These are phyloP conservation scores for Chloris gayana DNA, from an alignment of 176 grass and related monocot species.

Conservation along the genomic window DNA sequence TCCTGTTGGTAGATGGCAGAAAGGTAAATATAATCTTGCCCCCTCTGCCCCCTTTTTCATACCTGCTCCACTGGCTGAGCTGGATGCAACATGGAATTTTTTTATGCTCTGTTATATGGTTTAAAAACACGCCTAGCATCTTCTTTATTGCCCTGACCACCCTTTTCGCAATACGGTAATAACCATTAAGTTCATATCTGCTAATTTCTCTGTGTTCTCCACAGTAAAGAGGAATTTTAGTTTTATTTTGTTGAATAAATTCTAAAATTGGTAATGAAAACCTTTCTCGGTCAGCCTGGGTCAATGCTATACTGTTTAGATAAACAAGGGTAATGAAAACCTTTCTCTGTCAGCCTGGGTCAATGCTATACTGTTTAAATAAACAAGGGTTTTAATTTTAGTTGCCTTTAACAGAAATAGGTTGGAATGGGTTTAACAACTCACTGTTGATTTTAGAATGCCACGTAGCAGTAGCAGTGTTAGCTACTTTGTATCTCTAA, in stretches of 20 bases:
- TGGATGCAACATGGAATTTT: not conserved
- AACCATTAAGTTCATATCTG: not conserved
- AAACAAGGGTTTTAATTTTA: no score
- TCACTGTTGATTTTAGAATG: no score
- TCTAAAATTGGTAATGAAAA: not conserved
- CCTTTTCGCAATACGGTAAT: conserved; percentile 1
- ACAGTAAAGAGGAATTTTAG: not conserved
- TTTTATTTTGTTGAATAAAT: not conserved
- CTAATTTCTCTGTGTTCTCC: not conserved
- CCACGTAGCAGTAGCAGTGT: no score
- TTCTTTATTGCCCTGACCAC: conserved; percentile 4
- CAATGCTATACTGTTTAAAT: not conserved
- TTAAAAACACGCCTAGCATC: not conserved
- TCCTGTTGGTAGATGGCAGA: conserved; percentile 98
- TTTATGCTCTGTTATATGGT: not conserved
- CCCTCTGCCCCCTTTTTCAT: not conserved
- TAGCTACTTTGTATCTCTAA: no score
- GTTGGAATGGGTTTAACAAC: no score
- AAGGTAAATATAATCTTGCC: conserved; percentile 57
- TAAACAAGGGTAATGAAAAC: not conserved
- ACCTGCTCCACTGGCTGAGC: not conserved
- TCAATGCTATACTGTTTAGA: not conserved
- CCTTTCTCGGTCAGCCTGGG: not conserved
- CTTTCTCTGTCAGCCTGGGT: not conserved
- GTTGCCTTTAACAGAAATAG: no score